phyloP scores from a whole-genome alignment of 805 yeast genomes.

The Ascoidea tarda region DNA sequence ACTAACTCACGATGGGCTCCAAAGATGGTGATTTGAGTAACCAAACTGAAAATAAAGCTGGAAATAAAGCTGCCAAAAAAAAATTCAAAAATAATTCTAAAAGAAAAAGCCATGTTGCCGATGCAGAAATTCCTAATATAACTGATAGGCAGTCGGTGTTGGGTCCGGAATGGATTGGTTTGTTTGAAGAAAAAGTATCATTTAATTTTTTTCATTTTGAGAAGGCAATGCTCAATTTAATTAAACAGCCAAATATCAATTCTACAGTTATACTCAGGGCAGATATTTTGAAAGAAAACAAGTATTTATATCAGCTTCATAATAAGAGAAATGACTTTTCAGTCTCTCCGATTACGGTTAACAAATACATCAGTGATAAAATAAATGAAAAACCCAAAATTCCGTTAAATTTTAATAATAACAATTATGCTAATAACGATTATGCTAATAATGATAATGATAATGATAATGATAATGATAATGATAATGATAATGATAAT shows the following conservation, averaged over 20 bases:
- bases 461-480: constrained; percentile 2
- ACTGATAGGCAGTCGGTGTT: constrained; percentile 26
- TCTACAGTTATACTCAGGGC: constrained; percentile 86
- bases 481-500: constrained; percentile 5
- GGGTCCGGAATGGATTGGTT: constrained; percentile 51
- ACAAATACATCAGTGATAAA: constrained; percentile 14
- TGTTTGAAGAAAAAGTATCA: constrained; percentile 33
- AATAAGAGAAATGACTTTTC: constrained; percentile 11
- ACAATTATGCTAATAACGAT: constrained; percentile 4
- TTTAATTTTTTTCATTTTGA: constrained; percentile 47
- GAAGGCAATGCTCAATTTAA: constrained; percentile 65
- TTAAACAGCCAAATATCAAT: constrained; percentile 77
- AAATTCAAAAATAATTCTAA: too few species aligned
- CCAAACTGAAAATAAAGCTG: too few species aligned
- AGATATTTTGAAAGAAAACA: constrained; percentile 49
- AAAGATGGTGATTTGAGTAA: too few species aligned
- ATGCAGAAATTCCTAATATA: constrained; percentile 23
- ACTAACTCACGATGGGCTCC: too few species aligned
- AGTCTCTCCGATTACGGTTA: constrained; percentile 10
- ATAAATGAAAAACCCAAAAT: constrained; percentile 20
- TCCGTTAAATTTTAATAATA: constrained; percentile 12
- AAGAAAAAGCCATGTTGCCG: too few species aligned
- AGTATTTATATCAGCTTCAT: constrained; percentile 20
- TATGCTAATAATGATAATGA: constrained; percentile 14
- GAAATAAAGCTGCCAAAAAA: too few species aligned